Conservation (phyloP, 192 early-diverging fungal genomes). For the Mortierella antarctica region DNA sequence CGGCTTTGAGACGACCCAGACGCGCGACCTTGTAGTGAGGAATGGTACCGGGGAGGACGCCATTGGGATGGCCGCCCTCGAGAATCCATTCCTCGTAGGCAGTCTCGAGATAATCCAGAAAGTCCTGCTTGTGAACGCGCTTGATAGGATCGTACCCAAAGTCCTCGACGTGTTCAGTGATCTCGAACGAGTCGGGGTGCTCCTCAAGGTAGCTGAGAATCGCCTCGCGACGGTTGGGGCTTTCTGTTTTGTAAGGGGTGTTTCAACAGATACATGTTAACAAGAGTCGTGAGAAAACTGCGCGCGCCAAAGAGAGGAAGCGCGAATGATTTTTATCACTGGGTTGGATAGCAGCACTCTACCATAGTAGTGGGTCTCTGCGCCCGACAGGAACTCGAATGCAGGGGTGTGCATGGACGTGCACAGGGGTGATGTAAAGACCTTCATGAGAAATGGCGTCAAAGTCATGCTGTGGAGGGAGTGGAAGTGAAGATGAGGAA, state of each 20-base stretch:
- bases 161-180: conserved; percentile 53
- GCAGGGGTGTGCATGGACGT: conserved; percentile 39
- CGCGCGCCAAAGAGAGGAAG: no score
- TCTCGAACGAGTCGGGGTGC: conserved; percentile 25
- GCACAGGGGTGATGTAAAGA: conserved; percentile 48
- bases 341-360: neutral
- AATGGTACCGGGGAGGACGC: conserved; percentile 63
- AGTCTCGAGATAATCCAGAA: conserved; percentile 66
- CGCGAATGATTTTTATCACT: neutral
- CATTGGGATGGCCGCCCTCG: conserved; percentile 65
- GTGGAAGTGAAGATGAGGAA: neutral
- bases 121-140: conserved; percentile 67
- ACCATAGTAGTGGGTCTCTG: conserved; percentile 41
- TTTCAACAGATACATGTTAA: neutral
- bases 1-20: conserved; percentile 14
- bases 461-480: neutral
- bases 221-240: conserved; percentile 35
- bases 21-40: conserved; percentile 51
- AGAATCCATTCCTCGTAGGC: conserved; percentile 68
- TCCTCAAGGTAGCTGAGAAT: conserved; percentile 26
- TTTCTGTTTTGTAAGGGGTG: conserved; percentile 15
- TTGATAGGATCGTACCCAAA: conserved; percentile 67
- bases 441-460: conserved; percentile 36
- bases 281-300: neutral
- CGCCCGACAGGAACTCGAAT: conserved; percentile 41